These are phyloP conservation scores for Eucalyptus viminalis DNA, from an alignment of 345 rosid genomes.

Conservation along the genomic window DNA sequence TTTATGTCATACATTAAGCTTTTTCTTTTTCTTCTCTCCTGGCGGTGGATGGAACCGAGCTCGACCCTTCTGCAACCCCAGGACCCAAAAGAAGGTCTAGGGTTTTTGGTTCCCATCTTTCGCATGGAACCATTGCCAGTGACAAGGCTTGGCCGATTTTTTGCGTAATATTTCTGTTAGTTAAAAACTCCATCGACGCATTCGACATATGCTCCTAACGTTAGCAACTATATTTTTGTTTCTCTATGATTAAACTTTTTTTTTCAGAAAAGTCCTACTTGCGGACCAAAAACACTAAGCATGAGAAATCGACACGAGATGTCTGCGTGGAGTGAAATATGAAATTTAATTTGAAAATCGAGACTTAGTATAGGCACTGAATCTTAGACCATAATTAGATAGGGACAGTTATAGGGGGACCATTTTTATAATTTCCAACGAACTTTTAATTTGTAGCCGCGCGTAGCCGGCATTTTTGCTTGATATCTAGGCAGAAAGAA, in stretches of 20 bases:
- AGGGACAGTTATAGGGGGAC: neutral
- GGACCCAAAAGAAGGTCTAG: neutral
- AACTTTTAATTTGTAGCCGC: neutral
- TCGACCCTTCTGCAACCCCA: neutral
- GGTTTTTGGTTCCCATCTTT: neutral
- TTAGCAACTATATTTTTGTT: neutral
- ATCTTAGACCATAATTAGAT: neutral
- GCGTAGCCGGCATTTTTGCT: neutral
- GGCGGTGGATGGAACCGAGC: neutral
- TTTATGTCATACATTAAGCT: neutral
- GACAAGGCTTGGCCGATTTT: neutral
- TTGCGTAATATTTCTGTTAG: neutral
- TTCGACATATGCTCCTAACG: neutral
- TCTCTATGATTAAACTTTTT: neutral
- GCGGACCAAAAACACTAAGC: no score
- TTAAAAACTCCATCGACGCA: neutral
- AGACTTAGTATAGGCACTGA: neutral
- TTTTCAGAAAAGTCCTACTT: neutral
- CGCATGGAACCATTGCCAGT: neutral
- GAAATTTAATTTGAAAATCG: neutral
- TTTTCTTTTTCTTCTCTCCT: neutral
- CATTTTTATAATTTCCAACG: neutral
- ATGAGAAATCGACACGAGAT: neutral
- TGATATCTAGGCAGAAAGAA: neutral
- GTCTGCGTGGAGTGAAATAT: neutral